Evolutionary conservation across 495 filamentous ascomycete species (phyloP).

Genomic region (Polyplosphaeria fusca): DNA sequence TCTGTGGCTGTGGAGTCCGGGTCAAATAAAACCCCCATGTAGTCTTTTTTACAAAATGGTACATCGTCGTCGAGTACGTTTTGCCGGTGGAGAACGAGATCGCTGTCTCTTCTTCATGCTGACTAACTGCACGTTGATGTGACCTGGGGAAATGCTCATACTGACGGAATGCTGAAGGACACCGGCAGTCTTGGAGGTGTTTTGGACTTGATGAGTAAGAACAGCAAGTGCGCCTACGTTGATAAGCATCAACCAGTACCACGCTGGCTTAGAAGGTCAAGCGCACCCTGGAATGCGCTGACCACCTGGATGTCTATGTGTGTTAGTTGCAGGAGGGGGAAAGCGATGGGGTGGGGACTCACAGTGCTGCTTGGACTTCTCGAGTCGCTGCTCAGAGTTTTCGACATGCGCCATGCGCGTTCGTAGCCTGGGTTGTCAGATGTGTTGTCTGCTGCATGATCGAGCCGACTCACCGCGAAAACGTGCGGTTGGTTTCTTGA

Average conservation of each 20-base stretch:
- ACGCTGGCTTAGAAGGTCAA: conserved; percentile 60
- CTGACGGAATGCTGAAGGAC: neutral
- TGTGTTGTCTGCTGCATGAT: neutral
- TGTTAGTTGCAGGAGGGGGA: neutral
- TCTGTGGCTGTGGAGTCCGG: too few relatives aligned
- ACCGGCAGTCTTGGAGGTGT: neutral
- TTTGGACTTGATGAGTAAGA: neutral
- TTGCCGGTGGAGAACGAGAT: neutral
- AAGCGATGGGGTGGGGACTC: conserved; percentile 35
- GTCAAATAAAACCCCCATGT: too few relatives aligned
- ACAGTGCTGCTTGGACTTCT: conserved; percentile 74
- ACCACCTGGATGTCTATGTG: conserved; percentile 68
- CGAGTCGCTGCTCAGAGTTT: conserved; percentile 61
- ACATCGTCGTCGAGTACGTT: too few relatives aligned
- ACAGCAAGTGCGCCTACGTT: conserved; percentile 18
- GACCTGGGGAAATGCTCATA: neutral
- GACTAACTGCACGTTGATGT: neutral
- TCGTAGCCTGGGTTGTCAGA: conserved; percentile 53
- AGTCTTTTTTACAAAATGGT: too few relatives aligned
- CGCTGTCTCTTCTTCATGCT: neutral
- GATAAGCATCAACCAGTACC: conserved; percentile 7
- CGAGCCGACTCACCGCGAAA: conserved; percentile 55
- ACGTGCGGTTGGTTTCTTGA: conserved; percentile 68
- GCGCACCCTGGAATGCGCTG: conserved; percentile 73
- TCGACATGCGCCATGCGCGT: conserved; percentile 73